Evolutionary conservation across 495 filamentous ascomycete genomes (phyloP).

Genomic region (Neurospora pannonica): DNA sequence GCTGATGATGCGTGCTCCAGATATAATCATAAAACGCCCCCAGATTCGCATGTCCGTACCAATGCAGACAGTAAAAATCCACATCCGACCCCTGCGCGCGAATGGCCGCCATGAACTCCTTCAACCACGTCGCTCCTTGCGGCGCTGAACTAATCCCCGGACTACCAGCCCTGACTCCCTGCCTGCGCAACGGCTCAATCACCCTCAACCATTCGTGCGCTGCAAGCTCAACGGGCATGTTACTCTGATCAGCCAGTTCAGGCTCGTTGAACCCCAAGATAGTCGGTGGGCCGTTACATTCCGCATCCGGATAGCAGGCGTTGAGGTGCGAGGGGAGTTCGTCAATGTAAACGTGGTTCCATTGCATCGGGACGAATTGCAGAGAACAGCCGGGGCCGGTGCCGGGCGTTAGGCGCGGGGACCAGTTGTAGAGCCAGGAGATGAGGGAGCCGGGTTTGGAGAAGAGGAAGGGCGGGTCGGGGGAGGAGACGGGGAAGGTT

Average conservation of each 20-base stretch:
- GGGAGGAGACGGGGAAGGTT: conserved; percentile 10
- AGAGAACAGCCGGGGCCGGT: not conserved
- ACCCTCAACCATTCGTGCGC: conserved; percentile 11
- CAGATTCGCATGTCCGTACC: conserved; percentile 12
- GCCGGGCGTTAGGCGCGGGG: conserved; percentile 11
- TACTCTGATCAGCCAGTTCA: conserved; percentile 9
- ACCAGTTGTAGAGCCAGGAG: conserved; percentile 20
- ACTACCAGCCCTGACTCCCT: conserved; percentile 4
- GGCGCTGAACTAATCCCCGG: conserved; percentile 16
- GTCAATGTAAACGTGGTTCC: conserved; percentile 19
- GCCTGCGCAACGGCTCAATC: conserved; percentile 7
- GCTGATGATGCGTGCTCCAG: conserved; percentile 14
- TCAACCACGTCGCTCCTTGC: conserved; percentile 11
- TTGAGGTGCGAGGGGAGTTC: conserved; percentile 1
- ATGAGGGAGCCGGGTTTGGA: conserved; percentile 14
- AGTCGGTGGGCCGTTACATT: not conserved
- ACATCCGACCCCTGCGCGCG: conserved; percentile 6
- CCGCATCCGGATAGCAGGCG: not conserved
- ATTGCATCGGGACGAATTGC: conserved; percentile 17
- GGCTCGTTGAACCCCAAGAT: conserved; percentile 16
- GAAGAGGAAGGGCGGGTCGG: conserved; percentile 11
- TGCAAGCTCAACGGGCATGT: conserved; percentile 12
- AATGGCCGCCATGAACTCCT: conserved; percentile 6
- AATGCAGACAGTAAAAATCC: conserved; percentile 17
- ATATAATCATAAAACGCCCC: conserved; percentile 19